Evolutionary conservation across 495 filamentous ascomycete species (phyloP).

Genomic region (Umbilicaria muhlenbergii): DNA sequence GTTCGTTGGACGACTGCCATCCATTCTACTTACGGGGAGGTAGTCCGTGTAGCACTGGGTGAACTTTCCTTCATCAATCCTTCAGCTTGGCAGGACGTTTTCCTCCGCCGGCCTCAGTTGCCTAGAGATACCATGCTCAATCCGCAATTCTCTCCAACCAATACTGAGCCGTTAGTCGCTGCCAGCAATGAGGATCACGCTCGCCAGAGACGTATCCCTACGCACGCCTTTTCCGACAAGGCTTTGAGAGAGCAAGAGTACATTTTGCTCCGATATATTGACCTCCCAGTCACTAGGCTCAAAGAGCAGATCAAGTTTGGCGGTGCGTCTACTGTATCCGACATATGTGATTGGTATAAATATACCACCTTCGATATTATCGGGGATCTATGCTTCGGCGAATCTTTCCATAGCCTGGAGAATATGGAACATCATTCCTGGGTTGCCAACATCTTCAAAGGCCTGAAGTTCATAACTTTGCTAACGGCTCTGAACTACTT

Average conservation of each 20-base stretch:
- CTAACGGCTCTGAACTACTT: constrained; percentile 5
- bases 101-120: constrained; percentile 6
- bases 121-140: constrained; percentile 2
- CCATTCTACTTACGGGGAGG: constrained; percentile 22
- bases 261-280: constrained; percentile 25
- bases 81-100: constrained; percentile 11
- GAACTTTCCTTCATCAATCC: constrained; percentile 22
- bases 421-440: constrained; percentile 34
- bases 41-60: constrained; percentile 24
- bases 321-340: constrained; percentile 12
- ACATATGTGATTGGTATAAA: constrained; percentile 39
- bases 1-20: constrained; percentile 11
- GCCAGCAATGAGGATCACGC: constrained; percentile 16
- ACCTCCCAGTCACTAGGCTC: constrained; percentile 30
- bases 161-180: neutral
- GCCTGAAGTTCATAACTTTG: constrained; percentile 13
- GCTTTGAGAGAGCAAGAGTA: constrained; percentile 27
- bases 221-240: constrained; percentile 15
- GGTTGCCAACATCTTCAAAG: constrained; percentile 32
- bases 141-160: neutral
- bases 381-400: constrained; percentile 43
- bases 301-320: constrained; percentile 19
- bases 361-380: constrained; percentile 47
- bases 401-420: constrained; percentile 39
- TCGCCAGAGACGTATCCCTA: constrained; percentile 14